phyloP scores from a whole-genome alignment of 345 rosid genomes.

The Hirschfeldia incana region DNA sequence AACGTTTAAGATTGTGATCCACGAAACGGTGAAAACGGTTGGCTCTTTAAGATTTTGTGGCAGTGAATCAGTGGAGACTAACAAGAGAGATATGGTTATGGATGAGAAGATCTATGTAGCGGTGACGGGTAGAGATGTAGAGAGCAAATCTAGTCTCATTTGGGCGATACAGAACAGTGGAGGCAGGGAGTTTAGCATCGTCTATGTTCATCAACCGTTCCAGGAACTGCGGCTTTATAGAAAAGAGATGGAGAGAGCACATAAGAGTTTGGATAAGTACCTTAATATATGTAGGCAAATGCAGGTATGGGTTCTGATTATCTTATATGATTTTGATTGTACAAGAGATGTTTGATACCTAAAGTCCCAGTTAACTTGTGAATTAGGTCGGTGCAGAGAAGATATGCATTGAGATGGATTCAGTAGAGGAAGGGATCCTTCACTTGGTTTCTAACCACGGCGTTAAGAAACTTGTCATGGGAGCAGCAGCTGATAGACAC shows the following conservation, averaged over 20 bases:
- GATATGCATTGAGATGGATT: conserved; percentile 45
- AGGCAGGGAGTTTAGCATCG: conserved; percentile 59
- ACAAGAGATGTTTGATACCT: background rate
- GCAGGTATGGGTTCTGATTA: conserved; percentile 42
- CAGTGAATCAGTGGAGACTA: background rate
- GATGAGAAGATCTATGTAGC: conserved; percentile 67
- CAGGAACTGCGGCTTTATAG: conserved; percentile 7
- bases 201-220: conserved; percentile 63
- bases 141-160: conserved; percentile 43
- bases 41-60: conserved; percentile 13
- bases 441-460: conserved; percentile 49
- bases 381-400: conserved; percentile 62
- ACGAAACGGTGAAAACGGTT: conserved; percentile 5
- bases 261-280: conserved; percentile 50
- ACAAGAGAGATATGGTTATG: conserved; percentile 20
- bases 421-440: conserved; percentile 65
- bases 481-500: conserved; percentile 77
- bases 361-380: conserved; percentile 12
- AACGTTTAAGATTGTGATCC: conserved; percentile 11
- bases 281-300: conserved; percentile 46
- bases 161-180: conserved; percentile 69
- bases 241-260: conserved; percentile 53
- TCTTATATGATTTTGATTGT: background rate
- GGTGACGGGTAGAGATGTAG: conserved; percentile 45
- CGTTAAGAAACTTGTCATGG: conserved; percentile 75